Evolutionary conservation across 352 stramenopile genomes (phyloP), one percentile per base, ranked within the genome.

Genomic region (Globisporangium takayamanum): DNA sequence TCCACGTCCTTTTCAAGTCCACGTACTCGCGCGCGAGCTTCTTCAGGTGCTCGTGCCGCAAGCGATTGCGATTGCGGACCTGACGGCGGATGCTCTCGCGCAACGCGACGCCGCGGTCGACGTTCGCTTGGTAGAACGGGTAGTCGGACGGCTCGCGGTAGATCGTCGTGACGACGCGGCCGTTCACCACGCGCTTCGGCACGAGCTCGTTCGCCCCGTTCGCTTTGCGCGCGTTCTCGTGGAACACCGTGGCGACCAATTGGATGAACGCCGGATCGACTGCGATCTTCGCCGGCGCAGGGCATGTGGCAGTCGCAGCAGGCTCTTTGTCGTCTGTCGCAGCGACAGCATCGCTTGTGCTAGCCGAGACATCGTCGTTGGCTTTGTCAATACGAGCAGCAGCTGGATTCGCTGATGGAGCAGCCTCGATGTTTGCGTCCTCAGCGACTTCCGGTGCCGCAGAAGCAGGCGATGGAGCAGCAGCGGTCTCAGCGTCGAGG

Each of bases 1-100:
- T 90, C 86, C 86, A 95, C 18, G 70, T 59, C 55, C 88, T 89
- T 48, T 94, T 90, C 45, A 93, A 56, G 15, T 92, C 78, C 6
- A 93, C 62, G 45, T 92, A 95, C 26, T 95, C 86, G 18, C 78
- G 70, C 6, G 86, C 84, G 5, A 94, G 69, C 36, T 72, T 78
- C 28, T 87, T 87, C 53, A 92, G 62, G 37, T 84, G 72, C 25
- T 89, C 77, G 57, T 90, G 63, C n/a, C 82, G 80, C 50, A 67
- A 39, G 42, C 74, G 73, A 64, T 95, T 93, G 18, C 83, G 72
- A 49, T 56, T 72, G 11, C 78, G 73, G 12, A 94, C 78, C 54
- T 89, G 84, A 33, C 80, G 49, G 5, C 78, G 77, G 18, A 95
- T 70, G 44, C 69, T 62, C n/a, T 88, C 66, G 15, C 71, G 65